phyloP scores from a whole-genome alignment of 805 yeast genomes.

The Yamadazyma scolyti region DNA sequence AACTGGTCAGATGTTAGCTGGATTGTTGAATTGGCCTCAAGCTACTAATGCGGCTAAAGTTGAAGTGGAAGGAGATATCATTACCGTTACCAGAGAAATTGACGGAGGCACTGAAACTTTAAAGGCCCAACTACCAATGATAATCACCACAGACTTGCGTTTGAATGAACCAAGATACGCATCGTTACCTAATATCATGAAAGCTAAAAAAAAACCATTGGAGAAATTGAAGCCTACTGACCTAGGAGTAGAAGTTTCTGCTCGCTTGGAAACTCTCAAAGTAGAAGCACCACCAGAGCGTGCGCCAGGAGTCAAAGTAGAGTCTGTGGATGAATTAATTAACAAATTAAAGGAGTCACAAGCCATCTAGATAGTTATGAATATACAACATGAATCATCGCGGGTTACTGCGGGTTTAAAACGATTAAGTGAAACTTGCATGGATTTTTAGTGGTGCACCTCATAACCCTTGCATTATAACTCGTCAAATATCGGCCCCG shows the following conservation, averaged over 20 bases:
- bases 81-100: constrained; percentile 82
- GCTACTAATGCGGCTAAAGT: constrained; percentile 94
- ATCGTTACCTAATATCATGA: constrained; percentile 95
- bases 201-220: constrained; percentile 95
- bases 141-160: constrained; percentile 90
- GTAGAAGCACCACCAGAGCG: constrained; percentile 86
- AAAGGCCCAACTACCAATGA: constrained; percentile 72
- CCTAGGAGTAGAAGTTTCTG: constrained; percentile 61
- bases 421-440: no score
- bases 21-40: constrained; percentile 91
- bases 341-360: constrained; percentile 72
- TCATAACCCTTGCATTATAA: no score
- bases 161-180: constrained; percentile 94
- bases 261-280: constrained; percentile 63
- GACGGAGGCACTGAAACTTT: constrained; percentile 93
- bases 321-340: constrained; percentile 76
- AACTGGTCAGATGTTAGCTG: constrained; percentile 96
- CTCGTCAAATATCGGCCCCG: no score
- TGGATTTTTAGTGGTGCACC: no score
- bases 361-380: no score
- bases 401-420: no score
- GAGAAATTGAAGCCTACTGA: constrained; percentile 61
- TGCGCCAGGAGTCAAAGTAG: constrained; percentile 77
- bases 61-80: constrained; percentile 51
- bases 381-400: no score